Evolutionary conservation across 805 yeast genomes (phyloP).

Genomic region (Lachancea nothofagi): DNA sequence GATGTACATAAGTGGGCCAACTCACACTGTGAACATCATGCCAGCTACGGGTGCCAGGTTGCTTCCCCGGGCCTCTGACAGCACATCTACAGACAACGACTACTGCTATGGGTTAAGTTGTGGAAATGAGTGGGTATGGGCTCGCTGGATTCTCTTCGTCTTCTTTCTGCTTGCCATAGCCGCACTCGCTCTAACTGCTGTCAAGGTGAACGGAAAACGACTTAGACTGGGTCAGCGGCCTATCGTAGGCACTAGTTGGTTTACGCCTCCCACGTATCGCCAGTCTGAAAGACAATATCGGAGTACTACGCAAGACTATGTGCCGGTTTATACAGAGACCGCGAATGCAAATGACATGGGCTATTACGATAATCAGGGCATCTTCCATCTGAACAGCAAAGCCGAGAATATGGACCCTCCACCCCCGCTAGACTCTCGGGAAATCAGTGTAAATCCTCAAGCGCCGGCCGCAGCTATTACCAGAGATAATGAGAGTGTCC

Average conservation of each 20-base stretch:
- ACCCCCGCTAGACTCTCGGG: slow-evolving; percentile 11
- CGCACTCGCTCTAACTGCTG: slow-evolving; percentile 44
- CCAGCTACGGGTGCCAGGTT: not conserved
- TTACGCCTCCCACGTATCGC: slow-evolving; percentile 75
- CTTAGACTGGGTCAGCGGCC: slow-evolving; percentile 44
- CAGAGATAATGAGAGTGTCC: not conserved
- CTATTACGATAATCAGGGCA: slow-evolving; percentile 62
- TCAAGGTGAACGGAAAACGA: slow-evolving; percentile 52
- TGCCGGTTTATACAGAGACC: slow-evolving; percentile 62
- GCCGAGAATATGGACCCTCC: slow-evolving; percentile 30
- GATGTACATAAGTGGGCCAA: not conserved
- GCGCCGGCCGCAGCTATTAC: slow-evolving; percentile 6
- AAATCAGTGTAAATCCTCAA: not conserved
- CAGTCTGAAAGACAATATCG: slow-evolving; percentile 56
- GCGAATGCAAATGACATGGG: slow-evolving; percentile 76
- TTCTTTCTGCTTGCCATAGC: slow-evolving; percentile 47
- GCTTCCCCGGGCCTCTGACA: not conserved
- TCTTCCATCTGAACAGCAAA: slow-evolving; percentile 37
- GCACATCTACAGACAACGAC: slow-evolving; percentile 2
- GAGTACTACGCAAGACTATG: slow-evolving; percentile 35
- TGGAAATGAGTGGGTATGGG: slow-evolving; percentile 32
- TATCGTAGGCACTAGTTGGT: slow-evolving; percentile 73
- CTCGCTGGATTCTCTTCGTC: slow-evolving; percentile 64
- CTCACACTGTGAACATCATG: not conserved
- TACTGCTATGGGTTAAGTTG: slow-evolving; percentile 20